Evolutionary conservation across 768 basidiomycete genomes (phyloP).

Genomic region (Pulveroboletus sp.): DNA sequence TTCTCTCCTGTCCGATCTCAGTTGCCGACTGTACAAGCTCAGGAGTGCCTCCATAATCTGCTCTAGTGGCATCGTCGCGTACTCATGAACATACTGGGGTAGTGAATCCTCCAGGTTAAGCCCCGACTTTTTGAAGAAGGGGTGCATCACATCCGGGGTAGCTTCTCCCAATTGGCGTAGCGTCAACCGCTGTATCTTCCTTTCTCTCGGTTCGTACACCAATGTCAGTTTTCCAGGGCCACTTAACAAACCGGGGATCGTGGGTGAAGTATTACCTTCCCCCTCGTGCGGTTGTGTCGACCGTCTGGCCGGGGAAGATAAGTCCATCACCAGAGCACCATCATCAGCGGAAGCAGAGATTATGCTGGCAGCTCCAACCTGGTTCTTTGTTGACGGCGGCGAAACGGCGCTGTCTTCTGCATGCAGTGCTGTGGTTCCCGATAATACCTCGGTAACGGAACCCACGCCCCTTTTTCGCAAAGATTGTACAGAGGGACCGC

Average conservation of each 20-base stretch:
- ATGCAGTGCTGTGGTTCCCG: slow-evolving; percentile 5
- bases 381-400: slow-evolving; percentile 5
- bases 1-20: slow-evolving; percentile 34
- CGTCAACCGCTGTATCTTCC: slow-evolving; percentile 73
- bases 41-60: slow-evolving; percentile 78
- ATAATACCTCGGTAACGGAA: slow-evolving; percentile 6
- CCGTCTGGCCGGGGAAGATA: slow-evolving; percentile 6
- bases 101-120: slow-evolving; percentile 80
- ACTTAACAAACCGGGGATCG: not conserved
- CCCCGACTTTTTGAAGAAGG: slow-evolving; percentile 79
- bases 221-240: slow-evolving; percentile 26
- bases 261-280: not conserved
- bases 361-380: not conserved
- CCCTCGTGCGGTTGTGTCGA: slow-evolving; percentile 18
- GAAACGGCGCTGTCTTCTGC: slow-evolving; percentile 3
- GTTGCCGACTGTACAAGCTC: slow-evolving; percentile 71
- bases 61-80: slow-evolving; percentile 77
- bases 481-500: slow-evolving; percentile 30
- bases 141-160: slow-evolving; percentile 85
- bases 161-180: slow-evolving; percentile 85
- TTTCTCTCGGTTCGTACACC: slow-evolving; percentile 50
- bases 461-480: slow-evolving; percentile 34
- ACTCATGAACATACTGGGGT: slow-evolving; percentile 86
- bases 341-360: slow-evolving; percentile 7
- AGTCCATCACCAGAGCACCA: slow-evolving; percentile 1